Base-by-base conservation (phyloP, 2,329 filamentous ascomycete species). In the Diplodia intermedia region DNA sequence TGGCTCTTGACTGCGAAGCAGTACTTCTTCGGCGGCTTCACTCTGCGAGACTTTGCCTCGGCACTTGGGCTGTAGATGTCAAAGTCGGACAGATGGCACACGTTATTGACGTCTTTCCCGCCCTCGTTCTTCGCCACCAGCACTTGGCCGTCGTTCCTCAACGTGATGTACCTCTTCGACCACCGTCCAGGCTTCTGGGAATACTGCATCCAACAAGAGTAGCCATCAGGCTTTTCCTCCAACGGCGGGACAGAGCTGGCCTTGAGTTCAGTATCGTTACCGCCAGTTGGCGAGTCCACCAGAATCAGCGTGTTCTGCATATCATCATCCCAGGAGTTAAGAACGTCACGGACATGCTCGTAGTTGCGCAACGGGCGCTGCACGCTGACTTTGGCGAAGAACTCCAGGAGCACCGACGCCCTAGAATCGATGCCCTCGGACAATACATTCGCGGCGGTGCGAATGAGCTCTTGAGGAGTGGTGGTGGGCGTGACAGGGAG, bases 1-100 rank as follows among this genome's bases (percentile, higher is more conserved):
- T 97, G 93, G 73, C 92, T 96, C 80, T 97, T 97, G 73, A 98
- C 86, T 0, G 93, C 94, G 74, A 91, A 94, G 80, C 92, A 97
- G 72, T 89, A 85, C 75, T 90, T 91, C 79, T 95, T 97, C 0
- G 94, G 94, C 0, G 93, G 90, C 73, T 90, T 93, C 65, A 97
- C 84, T 71, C 88, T 86, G 74, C 90, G 91, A 47, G 87, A 84
- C 70, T 88, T 80, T 71, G 92, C 89, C 54, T 87, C 86, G 63
- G 87, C 84, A 5, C 89, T 92, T 1, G 92, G 91, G 1, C 85
- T 87, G 80, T 97, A 97, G 60, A 97, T 91, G 75, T 98, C 94
- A 77, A 94, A 97, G 79, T 97, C 94, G 2, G 92, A 93, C 57
- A 98, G 79, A 79, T 97, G 93, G 77, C 92, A 97, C 40, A 97